A percentile compares a stretch with the other conserved stretches of the same genome.
These are phyloP conservation scores for Phialophora tarda DNA, from an alignment of 2,329 filamentous ascomycete species.

Conservation along the genomic window DNA sequence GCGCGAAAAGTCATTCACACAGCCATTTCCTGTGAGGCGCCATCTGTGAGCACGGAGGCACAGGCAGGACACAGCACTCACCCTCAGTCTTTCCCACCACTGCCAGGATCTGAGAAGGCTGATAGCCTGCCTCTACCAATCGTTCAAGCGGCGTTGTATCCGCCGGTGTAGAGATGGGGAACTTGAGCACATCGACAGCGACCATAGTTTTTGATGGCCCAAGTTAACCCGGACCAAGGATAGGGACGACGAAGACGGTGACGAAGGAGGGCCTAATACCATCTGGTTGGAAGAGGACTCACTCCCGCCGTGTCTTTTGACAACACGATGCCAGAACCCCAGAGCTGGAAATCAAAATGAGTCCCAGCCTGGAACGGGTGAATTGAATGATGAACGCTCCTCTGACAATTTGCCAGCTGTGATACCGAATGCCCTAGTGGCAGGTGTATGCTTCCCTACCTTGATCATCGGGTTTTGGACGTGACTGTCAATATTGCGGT, in stretches of 20 bases:
- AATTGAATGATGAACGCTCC: too few species aligned
- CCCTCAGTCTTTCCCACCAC: conserved; percentile 46
- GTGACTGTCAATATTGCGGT: too few species aligned
- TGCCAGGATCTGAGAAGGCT: conserved; percentile 41
- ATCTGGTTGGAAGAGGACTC: too few species aligned
- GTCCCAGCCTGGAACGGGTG: too few species aligned
- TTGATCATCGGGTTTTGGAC: too few species aligned
- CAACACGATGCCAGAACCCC: too few species aligned
- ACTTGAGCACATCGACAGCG: conserved; percentile 43
- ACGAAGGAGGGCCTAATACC: too few species aligned
- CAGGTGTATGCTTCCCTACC: too few species aligned
- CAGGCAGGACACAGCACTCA: conserved; percentile 1
- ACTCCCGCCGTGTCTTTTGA: too few species aligned
- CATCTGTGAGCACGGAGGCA: background rate
- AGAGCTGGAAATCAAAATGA: too few species aligned
- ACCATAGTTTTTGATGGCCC: conserved; percentile 37
- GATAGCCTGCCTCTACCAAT: conserved; percentile 42
- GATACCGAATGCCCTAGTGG: too few species aligned
- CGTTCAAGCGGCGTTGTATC: conserved; percentile 42
- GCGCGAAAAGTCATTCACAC: conserved; percentile 46
- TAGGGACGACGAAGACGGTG: background rate
- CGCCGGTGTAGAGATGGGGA: conserved; percentile 43
- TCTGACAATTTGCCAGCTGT: too few species aligned
- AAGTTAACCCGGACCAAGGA: conserved; percentile 7
- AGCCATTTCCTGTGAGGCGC: conserved; percentile 43